These are phyloP conservation scores for Pythium diclinum DNA, from an alignment of 352 stramenopile genomes.

Conservation along the genomic window DNA sequence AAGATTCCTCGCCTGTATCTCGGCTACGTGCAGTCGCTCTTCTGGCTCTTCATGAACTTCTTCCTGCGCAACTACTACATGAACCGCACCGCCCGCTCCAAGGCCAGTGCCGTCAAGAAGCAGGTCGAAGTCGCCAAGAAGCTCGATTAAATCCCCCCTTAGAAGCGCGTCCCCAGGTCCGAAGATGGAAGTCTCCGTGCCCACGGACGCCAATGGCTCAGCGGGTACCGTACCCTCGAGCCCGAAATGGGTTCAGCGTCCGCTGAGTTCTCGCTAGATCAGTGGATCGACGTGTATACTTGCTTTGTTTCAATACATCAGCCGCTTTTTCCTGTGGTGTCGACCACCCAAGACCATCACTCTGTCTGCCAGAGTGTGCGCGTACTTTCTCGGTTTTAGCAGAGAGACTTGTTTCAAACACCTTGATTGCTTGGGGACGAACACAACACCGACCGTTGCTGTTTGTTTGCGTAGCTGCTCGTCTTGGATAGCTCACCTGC, in stretches of 20 bases:
- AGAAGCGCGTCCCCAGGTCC: not conserved
- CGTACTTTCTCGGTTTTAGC: constrained; percentile 12
- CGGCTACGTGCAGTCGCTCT: constrained; percentile 93
- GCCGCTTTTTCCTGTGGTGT: constrained; percentile 19
- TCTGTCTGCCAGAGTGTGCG: not conserved
- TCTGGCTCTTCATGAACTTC: constrained; percentile 94
- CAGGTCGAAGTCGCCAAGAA: constrained; percentile 15
- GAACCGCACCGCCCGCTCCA: constrained; percentile 28
- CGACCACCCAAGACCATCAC: constrained; percentile 11
- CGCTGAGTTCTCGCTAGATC: constrained; percentile 8
- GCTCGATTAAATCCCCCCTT: constrained; percentile 14
- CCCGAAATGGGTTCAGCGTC: constrained; percentile 21
- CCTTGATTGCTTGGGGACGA: not conserved
- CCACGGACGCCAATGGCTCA: not conserved
- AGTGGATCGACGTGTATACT: constrained; percentile 10
- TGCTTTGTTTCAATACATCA: constrained; percentile 22
- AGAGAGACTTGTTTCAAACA: not conserved
- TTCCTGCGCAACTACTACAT: constrained; percentile 99
- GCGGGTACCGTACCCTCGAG: too few species aligned
- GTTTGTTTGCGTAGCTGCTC: constrained; percentile 24
- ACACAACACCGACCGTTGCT: constrained; percentile 1
- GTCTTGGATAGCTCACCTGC: not conserved
- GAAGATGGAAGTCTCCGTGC: not conserved
- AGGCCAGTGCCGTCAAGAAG: constrained; percentile 17
- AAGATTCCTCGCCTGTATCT: constrained; percentile 82